Conservation (phyloP, 805 yeast species). For the Myxozyma neotropica region DNA sequence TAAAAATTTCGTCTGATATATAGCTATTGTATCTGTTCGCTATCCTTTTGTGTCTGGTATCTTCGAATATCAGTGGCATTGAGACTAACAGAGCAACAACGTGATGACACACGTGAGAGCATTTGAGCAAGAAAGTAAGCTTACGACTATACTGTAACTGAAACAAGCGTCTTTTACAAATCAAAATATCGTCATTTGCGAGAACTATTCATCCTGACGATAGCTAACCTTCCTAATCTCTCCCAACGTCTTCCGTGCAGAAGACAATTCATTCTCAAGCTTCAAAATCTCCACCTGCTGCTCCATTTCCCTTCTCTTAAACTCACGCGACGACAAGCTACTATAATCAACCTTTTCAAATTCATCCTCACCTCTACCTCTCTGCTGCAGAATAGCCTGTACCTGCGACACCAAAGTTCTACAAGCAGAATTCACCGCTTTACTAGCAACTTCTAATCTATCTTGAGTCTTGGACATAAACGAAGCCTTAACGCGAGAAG, state of each 20-base stretch:
- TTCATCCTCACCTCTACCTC: conserved; percentile 43
- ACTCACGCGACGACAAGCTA: conserved; percentile 71
- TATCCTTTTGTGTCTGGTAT: no score
- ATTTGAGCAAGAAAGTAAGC: no score
- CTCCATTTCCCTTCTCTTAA: conserved; percentile 85
- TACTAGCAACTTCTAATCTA: conserved; percentile 66
- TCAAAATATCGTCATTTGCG: neutral
- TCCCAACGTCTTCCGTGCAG: conserved; percentile 79
- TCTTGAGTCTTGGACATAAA: conserved; percentile 77
- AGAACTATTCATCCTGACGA: conserved; percentile 50
- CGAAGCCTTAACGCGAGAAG: conserved; percentile 82
- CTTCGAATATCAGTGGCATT: no score
- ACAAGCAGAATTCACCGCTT: conserved; percentile 74
- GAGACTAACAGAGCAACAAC: no score
- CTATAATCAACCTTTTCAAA: conserved; percentile 60
- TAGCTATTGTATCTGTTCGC: neutral
- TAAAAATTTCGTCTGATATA: neutral
- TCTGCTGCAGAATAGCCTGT: conserved; percentile 55
- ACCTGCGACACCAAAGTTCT: conserved; percentile 70
- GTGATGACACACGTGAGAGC: no score
- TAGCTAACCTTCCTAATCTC: conserved; percentile 82
- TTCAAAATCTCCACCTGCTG: conserved; percentile 89
- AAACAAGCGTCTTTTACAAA: no score
- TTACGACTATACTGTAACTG: no score
- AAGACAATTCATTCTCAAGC: conserved; percentile 68